phyloP scores from a whole-genome alignment of 352 stramenopile species.

The Paralagenidium karlingii region DNA sequence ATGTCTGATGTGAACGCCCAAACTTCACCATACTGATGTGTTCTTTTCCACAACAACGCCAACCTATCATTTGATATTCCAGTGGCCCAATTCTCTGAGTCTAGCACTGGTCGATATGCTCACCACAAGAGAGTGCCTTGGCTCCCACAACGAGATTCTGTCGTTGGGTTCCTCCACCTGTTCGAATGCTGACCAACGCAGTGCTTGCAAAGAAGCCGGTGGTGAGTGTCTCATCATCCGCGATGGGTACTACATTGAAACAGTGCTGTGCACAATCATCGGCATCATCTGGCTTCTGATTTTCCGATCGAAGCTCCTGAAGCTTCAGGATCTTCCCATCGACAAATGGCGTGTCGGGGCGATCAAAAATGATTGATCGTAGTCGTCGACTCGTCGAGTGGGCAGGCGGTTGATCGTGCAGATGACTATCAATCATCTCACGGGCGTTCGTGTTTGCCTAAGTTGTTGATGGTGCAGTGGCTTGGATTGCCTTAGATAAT shows the following conservation, averaged over 20 bases:
- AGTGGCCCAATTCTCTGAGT: constrained; percentile 81
- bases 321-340: constrained; percentile 73
- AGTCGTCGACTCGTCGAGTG: too few species aligned
- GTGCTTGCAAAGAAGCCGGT: constrained; percentile 33
- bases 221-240: constrained; percentile 64
- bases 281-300: constrained; percentile 55
- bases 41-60: not conserved
- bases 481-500: too few species aligned
- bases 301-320: constrained; percentile 50
- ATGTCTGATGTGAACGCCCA: not conserved
- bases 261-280: constrained; percentile 47
- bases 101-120: constrained; percentile 72
- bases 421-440: too few species aligned
- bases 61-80: not conserved
- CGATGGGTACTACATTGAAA: constrained; percentile 77
- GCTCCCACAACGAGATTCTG: constrained; percentile 58
- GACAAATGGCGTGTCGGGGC: constrained; percentile 71
- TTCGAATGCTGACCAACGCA: constrained; percentile 55
- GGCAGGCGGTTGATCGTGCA: too few species aligned
- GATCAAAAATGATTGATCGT: too few species aligned
- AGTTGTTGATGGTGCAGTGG: too few species aligned
- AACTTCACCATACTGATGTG: too few species aligned
- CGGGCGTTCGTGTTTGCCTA: too few species aligned
- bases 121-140: constrained; percentile 66
- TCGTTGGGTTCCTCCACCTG: constrained; percentile 65